phyloP scores from a whole-genome alignment of 2,329 filamentous ascomycete species.

The Endothia cerciana region DNA sequence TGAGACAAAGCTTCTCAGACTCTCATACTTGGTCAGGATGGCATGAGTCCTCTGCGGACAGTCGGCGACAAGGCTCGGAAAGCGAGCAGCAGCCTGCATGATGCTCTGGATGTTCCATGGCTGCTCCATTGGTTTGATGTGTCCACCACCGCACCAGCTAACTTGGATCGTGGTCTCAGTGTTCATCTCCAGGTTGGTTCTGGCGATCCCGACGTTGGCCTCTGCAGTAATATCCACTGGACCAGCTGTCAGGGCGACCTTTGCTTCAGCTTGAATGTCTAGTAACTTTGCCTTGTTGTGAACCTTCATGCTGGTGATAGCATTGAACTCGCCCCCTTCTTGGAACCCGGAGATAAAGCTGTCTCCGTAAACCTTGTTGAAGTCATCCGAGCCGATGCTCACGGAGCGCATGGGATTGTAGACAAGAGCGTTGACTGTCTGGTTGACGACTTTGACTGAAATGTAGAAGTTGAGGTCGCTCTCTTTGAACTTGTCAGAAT shows the following conservation, averaged over 20 bases:
- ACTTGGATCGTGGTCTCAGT: constrained; percentile 9
- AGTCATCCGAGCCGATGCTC: not conserved
- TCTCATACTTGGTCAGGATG: constrained; percentile 12
- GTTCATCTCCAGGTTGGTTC: constrained; percentile 9
- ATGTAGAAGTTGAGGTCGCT: constrained; percentile 12
- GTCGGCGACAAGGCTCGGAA: constrained; percentile 3
- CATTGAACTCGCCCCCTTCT: constrained; percentile 11
- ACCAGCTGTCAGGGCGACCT: constrained; percentile 2
- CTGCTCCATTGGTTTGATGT: constrained; percentile 12
- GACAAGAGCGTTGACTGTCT: constrained; percentile 6
- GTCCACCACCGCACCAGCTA: constrained; percentile 9
- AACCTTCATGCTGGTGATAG: constrained; percentile 7
- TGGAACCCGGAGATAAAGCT: constrained; percentile 10
- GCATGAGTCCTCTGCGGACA: constrained; percentile 4
- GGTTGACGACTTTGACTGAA: constrained; percentile 5
- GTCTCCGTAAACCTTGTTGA: constrained; percentile 10
- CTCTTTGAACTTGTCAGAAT: constrained; percentile 12
- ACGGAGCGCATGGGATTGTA: constrained; percentile 10
- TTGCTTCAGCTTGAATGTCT: constrained; percentile 4
- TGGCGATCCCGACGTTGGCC: constrained; percentile 9
- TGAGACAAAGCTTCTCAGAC: constrained; percentile 1
- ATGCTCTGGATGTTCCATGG: constrained; percentile 11
- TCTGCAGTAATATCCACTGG: constrained; percentile 3
- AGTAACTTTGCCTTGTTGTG: constrained; percentile 11
- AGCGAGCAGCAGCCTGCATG: constrained; percentile 9